phyloP scores from a whole-genome alignment of 257 asterid species.

The Craterostigma plantagineum region DNA sequence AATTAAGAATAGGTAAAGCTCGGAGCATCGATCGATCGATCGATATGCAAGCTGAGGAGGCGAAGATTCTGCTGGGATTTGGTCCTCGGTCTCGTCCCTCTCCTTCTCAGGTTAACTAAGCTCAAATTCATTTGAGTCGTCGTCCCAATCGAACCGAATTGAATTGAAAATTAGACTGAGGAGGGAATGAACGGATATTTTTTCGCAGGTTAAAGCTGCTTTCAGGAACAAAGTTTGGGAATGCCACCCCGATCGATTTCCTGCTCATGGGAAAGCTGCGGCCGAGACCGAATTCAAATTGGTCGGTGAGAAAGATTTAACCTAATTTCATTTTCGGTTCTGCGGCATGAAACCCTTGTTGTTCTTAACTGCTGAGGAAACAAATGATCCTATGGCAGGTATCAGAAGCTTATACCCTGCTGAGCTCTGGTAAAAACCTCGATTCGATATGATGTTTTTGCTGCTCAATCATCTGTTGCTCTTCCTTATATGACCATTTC shows the following conservation, averaged over 20 bases:
- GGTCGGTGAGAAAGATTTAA: slow-evolving; percentile 15
- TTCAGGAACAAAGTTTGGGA: slow-evolving; percentile 49
- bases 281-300: slow-evolving; percentile 50
- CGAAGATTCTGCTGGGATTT: slow-evolving; percentile 21
- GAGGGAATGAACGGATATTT: too few relatives aligned
- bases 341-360: too few relatives aligned
- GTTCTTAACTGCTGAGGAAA: neutral
- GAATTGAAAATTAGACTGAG: neutral
- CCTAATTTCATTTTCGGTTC: neutral
- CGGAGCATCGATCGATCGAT: too few relatives aligned
- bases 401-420: slow-evolving; percentile 47
- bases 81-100: slow-evolving; percentile 16
- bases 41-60: slow-evolving; percentile 16
- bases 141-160: neutral
- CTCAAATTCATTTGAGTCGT: neutral
- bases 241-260: slow-evolving; percentile 74
- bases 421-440: slow-evolving; percentile 26
- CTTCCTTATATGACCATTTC: too few relatives aligned
- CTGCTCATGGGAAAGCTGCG: slow-evolving; percentile 23
- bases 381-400: slow-evolving; percentile 39
- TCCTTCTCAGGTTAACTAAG: slow-evolving; percentile 17
- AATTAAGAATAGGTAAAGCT: too few relatives aligned
- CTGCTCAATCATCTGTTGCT: too few relatives aligned
- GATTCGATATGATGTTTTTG: too few relatives aligned
- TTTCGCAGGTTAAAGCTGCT: slow-evolving; percentile 52